Evolutionary conservation across 2,329 filamentous ascomycete species (phyloP).

Genomic region (Ascochyta lentis): DNA sequence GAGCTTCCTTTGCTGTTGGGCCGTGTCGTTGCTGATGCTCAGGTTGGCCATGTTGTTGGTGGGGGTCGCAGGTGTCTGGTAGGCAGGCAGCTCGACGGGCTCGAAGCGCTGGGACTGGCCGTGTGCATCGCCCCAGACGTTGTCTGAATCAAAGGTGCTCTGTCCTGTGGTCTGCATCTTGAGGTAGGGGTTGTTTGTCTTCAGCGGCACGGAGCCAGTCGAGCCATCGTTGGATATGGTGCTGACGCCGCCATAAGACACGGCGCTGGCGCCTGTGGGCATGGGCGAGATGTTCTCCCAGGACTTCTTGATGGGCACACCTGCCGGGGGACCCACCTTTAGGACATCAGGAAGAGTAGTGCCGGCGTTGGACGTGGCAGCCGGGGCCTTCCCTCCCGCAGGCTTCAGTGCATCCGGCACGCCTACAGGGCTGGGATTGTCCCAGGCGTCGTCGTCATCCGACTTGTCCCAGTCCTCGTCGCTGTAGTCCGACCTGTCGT

Average conservation of each 20-base stretch:
- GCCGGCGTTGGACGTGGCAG: conserved; percentile 19
- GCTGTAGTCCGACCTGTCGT: conserved; percentile 40
- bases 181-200: conserved; percentile 55
- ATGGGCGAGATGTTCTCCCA: conserved; percentile 39
- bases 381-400: conserved; percentile 39
- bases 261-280: conserved; percentile 37
- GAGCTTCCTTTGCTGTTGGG: conserved; percentile 32
- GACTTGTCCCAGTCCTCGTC: conserved; percentile 49
- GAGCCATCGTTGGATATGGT: conserved; percentile 38
- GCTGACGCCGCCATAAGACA: conserved; percentile 40
- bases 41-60: conserved; percentile 49
- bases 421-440: conserved; percentile 39
- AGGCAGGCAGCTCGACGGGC: conserved; percentile 52
- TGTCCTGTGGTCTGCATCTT: conserved; percentile 49
- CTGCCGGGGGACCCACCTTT: conserved; percentile 40
- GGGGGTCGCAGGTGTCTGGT: conserved; percentile 48
- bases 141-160: conserved; percentile 45
- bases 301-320: conserved; percentile 39
- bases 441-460: conserved; percentile 42
- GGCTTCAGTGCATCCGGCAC: conserved; percentile 47
- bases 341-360: conserved; percentile 39
- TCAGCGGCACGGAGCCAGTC: conserved; percentile 38
- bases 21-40: conserved; percentile 37
- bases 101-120: conserved; percentile 35
- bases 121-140: conserved; percentile 48